Percentiles rank a stretch among this genome's conserved stretches.
Evolutionary conservation across 164 flowering plant genomes (phyloP).

Genomic region (Vitis labrusca): DNA sequence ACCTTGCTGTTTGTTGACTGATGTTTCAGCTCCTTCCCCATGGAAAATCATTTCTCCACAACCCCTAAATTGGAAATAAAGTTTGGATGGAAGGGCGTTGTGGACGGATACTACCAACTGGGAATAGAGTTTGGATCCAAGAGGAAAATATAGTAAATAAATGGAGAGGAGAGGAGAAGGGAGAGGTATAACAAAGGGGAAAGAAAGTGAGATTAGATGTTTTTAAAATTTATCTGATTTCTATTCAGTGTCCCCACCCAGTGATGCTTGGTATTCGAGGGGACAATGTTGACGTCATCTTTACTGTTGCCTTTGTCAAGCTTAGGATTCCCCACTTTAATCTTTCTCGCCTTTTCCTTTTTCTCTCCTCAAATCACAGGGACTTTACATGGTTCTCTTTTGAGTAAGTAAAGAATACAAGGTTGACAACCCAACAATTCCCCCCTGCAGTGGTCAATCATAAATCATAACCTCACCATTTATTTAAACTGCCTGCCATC

Average conservation of each 20-base stretch:
- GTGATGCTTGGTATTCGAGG: constrained; percentile 39
- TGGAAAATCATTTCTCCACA: constrained; percentile 25
- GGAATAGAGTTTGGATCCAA: constrained; percentile 5
- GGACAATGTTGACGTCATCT: constrained; percentile 46
- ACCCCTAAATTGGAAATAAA: constrained; percentile 1
- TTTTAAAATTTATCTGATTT: constrained; percentile 13
- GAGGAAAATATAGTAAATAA: too few species aligned
- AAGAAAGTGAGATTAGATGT: constrained; percentile 15
- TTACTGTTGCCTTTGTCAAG: constrained; percentile 26
- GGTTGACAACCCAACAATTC: constrained; percentile 23
- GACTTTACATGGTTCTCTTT: constrained; percentile 35
- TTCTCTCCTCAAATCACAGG: constrained; percentile 15
- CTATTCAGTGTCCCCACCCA: constrained; percentile 26
- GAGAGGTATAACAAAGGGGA: constrained; percentile 10
- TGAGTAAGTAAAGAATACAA: constrained; percentile 12
- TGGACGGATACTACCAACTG: constrained; percentile 9
- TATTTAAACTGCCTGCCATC: constrained; percentile 13
- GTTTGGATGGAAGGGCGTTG: constrained; percentile 6
- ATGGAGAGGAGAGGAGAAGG: constrained; percentile 14
- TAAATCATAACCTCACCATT: constrained; percentile 13
- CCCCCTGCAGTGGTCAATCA: constrained; percentile 9
- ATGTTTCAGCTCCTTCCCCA: constrained; percentile 19
- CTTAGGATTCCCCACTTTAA: constrained; percentile 48
- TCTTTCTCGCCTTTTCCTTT: constrained; percentile 13
- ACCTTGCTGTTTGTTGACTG: constrained; percentile 6